Base-by-base conservation (phyloP, 192 early-diverging fungal species). In the Dimargaris cristalligena region DNA sequence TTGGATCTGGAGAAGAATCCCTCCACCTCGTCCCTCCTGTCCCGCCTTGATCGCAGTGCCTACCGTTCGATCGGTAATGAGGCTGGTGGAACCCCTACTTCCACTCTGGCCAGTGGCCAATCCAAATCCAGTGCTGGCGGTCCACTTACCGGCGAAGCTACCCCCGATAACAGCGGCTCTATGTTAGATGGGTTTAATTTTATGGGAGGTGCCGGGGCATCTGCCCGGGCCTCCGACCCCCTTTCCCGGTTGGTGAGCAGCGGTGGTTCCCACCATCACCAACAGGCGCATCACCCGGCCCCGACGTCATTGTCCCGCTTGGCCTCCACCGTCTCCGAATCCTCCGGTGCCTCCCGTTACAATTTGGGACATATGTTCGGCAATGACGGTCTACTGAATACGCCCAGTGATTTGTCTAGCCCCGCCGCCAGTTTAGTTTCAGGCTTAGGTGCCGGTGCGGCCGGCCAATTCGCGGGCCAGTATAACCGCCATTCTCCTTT, bases 1-100 rank as follows among this genome's bases (percentile, higher is more conserved):
- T 18, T 25, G 20, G 46, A 47, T 47, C 1, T 1, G 46, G 20
- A 22, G 46, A 47, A 47, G 25, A 22, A 22, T 25, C 46, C 20
- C 26, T 29, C 50, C 0, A 52, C 55, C 22, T 57, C 55, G 2
- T 57, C 55, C 13, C 35, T 57, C 18, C 33, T 57, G 18, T 34
- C 55, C 13, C 55, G 55, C 22, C 55, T 57, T 2, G 55, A 57
- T 34, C 55, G 55, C 35, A 34, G n/a, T 35, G 55, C 55, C n/a
- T n/a, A n/a, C n/a, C n/a, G n/a, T n/a, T n/a, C n/a, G n/a, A n/a
- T n/a, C n/a, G n/a, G n/a, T n/a, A n/a, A n/a, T n/a, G n/a, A n/a
- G n/a, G n/a, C n/a, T n/a, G n/a, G n/a, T n/a, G n/a, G n/a, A n/a
- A n/a, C n/a, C n/a, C n/a, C n/a, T n/a, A n/a, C n/a, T n/a, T n/a